phyloP scores from a whole-genome alignment of 2,329 filamentous ascomycete genomes.

The Trichophyton rubrum region DNA sequence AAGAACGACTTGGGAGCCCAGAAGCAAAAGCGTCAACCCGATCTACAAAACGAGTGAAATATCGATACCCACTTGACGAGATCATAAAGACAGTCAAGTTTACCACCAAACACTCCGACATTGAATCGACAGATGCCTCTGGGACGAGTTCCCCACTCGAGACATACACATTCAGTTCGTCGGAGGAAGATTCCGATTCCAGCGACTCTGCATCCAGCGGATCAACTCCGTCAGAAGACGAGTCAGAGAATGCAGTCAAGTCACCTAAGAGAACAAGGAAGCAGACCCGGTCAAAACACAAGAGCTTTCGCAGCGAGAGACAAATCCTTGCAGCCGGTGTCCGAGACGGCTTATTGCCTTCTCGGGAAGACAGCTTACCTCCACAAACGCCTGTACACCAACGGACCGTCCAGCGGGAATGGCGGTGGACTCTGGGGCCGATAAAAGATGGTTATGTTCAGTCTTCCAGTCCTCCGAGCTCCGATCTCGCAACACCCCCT shows the following conservation, averaged over 20 bases:
- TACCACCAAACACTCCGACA: slow-evolving; percentile 44
- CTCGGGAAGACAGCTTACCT: slow-evolving; percentile 23
- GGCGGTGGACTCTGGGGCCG: slow-evolving; percentile 46
- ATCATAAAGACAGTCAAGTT: slow-evolving; percentile 46
- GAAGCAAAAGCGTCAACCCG: slow-evolving; percentile 38
- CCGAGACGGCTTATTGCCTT: slow-evolving; percentile 23
- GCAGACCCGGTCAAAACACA: slow-evolving; percentile 8
- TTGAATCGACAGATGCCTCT: slow-evolving; percentile 19
- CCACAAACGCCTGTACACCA: slow-evolving; percentile 40
- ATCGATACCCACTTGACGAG: slow-evolving; percentile 44
- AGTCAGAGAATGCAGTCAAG: slow-evolving; percentile 12
- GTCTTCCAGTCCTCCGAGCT: neutral
- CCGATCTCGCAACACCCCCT: neutral
- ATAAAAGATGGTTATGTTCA: slow-evolving; percentile 19
- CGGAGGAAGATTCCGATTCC: slow-evolving; percentile 19
- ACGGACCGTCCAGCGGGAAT: slow-evolving; percentile 42
- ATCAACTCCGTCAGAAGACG: slow-evolving; percentile 24
- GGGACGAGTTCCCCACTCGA: slow-evolving; percentile 14
- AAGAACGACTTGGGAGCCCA: slow-evolving; percentile 19
- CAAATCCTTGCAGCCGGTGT: slow-evolving; percentile 31
- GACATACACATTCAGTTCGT: slow-evolving; percentile 13
- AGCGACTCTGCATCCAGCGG: slow-evolving; percentile 20
- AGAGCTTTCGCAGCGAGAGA: slow-evolving; percentile 12
- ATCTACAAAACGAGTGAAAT: slow-evolving; percentile 45
- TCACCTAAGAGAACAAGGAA: slow-evolving; percentile 9